Conservation (phyloP, 2,329 filamentous ascomycete genomes). For the Chaetomium sp. region DNA sequence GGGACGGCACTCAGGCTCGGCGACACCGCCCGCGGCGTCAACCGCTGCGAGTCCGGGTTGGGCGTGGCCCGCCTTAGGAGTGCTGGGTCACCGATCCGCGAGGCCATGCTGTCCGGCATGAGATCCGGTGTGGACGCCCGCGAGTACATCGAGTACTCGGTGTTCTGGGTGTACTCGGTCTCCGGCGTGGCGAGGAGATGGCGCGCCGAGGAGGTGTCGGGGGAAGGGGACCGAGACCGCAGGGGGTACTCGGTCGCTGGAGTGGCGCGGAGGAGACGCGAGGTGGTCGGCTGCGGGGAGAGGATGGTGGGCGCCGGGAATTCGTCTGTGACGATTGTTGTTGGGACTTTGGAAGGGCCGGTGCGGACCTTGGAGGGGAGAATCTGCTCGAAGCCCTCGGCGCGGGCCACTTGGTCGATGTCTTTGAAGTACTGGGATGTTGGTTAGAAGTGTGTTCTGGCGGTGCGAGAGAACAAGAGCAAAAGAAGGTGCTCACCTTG, state of each 20-base stretch:
- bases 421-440: slow-evolving; percentile 49
- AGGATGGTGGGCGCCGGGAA: slow-evolving; percentile 42
- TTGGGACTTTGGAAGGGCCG: slow-evolving; percentile 36
- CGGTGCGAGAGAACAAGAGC: neutral
- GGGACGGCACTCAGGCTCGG: neutral
- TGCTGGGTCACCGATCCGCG: slow-evolving; percentile 45
- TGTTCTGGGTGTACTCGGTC: slow-evolving; percentile 45
- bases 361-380: slow-evolving; percentile 49
- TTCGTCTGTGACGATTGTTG: slow-evolving; percentile 38
- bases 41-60: slow-evolving; percentile 38
- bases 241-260: slow-evolving; percentile 50
- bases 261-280: slow-evolving; percentile 46
- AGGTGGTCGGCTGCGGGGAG: slow-evolving; percentile 50
- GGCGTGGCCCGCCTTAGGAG: slow-evolving; percentile 41
- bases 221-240: slow-evolving; percentile 51
- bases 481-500: slow-evolving; percentile 30
- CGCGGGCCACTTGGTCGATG: slow-evolving; percentile 49
- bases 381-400: slow-evolving; percentile 40
- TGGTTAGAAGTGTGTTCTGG: neutral
- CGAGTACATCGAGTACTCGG: slow-evolving; percentile 48
- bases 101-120: slow-evolving; percentile 56
- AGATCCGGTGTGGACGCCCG: slow-evolving; percentile 54
- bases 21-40: neutral
- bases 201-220: slow-evolving; percentile 47
- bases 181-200: slow-evolving; percentile 48